A percentile compares a stretch with the other conserved stretches of the same genome.
Conservation (phyloP, 805 yeast species). For the Metahyphopichia silvanorum region DNA sequence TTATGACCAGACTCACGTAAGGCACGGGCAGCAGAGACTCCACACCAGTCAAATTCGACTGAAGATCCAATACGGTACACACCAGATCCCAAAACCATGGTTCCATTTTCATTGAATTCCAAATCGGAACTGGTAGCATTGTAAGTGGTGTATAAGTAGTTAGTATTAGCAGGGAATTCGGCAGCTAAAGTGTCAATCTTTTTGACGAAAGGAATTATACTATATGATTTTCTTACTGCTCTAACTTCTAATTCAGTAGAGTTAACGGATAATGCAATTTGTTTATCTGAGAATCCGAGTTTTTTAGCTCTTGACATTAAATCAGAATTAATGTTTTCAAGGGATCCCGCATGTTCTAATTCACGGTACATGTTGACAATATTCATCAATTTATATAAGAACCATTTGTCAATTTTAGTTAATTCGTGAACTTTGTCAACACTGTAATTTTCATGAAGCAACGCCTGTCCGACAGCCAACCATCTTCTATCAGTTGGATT, state of each 20-base stretch:
- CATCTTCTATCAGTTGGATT: conserved; percentile 96
- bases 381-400: conserved; percentile 87
- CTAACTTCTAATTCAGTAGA: conserved; percentile 79
- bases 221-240: conserved; percentile 72
- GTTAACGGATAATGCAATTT: conserved; percentile 76
- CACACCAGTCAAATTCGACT: conserved; percentile 99
- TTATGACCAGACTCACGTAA: conserved; percentile 82
- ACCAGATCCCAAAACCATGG: conserved; percentile 97
- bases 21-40: conserved; percentile 94
- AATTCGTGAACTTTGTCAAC: conserved; percentile 91
- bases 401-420: conserved; percentile 94
- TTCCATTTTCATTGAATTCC: conserved; percentile 82
- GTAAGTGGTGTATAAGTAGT: conserved; percentile 93
- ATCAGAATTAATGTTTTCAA: conserved; percentile 62
- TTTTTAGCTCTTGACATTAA: conserved; percentile 79
- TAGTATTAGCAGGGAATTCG: conserved; percentile 96
- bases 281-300: conserved; percentile 93
- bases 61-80: conserved; percentile 98
- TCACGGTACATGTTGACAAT: conserved; percentile 86
- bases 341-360: conserved; percentile 56
- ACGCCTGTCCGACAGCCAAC: conserved; percentile 97
- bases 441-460: conserved; percentile 83
- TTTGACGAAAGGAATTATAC: conserved; percentile 89
- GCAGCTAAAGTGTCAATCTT: conserved; percentile 97
- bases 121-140: conserved; percentile 87